These are phyloP conservation scores for Paratrypanosoma confusum DNA, from an alignment of 208 protist species.

Conservation along the genomic window DNA sequence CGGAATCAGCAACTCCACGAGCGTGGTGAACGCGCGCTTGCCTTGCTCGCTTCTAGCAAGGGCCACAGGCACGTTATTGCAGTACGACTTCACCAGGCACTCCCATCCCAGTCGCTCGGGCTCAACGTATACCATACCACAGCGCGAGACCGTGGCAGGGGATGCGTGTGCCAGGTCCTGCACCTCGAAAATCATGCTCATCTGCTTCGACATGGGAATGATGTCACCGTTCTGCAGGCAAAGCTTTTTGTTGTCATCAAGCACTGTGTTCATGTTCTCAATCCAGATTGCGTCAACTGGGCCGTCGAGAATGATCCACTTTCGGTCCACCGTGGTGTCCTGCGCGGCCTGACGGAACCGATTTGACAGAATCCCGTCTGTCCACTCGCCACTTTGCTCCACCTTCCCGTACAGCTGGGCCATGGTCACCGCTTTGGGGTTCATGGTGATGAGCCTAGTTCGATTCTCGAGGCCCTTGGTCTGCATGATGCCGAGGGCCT, in stretches of 20 bases:
- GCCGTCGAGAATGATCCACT: conserved; percentile 95
- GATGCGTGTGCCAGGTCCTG: conserved; percentile 95
- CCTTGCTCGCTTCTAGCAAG: conserved; percentile 29
- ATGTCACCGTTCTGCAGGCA: conserved; percentile 96
- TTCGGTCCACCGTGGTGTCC: conserved; percentile 74
- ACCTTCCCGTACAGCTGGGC: conserved; percentile 93
- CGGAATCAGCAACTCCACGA: conserved; percentile 64
- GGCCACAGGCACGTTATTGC: conserved; percentile 55
- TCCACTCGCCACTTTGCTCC: conserved; percentile 94
- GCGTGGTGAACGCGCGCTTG: conserved; percentile 16
- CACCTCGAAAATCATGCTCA: conserved; percentile 97
- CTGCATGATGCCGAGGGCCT: conserved; percentile 76
- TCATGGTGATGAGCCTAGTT: conserved; percentile 83
- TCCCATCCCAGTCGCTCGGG: conserved; percentile 89
- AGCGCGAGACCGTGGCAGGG: conserved; percentile 95
- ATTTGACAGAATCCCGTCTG: conserved; percentile 93
- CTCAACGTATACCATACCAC: conserved; percentile 98
- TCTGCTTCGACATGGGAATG: conserved; percentile 92
- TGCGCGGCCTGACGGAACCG: conserved; percentile 84
- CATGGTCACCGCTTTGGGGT: conserved; percentile 94
- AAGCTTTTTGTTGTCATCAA: conserved; percentile 98
- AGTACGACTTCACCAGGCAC: conserved; percentile 82
- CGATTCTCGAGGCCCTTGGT: conserved; percentile 50
- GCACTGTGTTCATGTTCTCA: conserved; percentile 99
- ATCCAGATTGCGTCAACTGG: conserved; percentile 99